Evolutionary conservation across 2,329 filamentous ascomycete species (phyloP).

Genomic region (Aspergillus brasiliensis): DNA sequence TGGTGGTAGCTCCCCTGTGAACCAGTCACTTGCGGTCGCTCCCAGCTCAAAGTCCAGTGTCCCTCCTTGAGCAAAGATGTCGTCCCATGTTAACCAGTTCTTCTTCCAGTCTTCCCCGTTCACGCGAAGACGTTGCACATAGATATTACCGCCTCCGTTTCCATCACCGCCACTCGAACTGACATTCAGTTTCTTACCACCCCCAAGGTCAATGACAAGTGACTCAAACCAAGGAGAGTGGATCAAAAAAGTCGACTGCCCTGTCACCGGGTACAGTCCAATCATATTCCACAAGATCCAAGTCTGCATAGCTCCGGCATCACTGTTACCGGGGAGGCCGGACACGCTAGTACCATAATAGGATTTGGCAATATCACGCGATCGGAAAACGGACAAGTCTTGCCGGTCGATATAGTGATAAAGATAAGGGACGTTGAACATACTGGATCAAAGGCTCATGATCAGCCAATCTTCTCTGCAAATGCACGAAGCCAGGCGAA

Average conservation of each 20-base stretch:
- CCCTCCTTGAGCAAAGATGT: slow-evolving; percentile 66
- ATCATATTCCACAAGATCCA: slow-evolving; percentile 71
- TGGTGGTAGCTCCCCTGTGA: slow-evolving; percentile 61
- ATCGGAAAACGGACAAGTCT: slow-evolving; percentile 61
- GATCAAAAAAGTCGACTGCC: slow-evolving; percentile 68
- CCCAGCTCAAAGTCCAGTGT: slow-evolving; percentile 68
- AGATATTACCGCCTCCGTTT: slow-evolving; percentile 51
- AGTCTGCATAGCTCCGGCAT: slow-evolving; percentile 72
- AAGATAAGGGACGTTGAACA: slow-evolving; percentile 67
- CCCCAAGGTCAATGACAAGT: slow-evolving; percentile 61
- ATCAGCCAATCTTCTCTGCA: not conserved
- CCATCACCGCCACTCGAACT: slow-evolving; percentile 53
- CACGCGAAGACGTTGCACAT: slow-evolving; percentile 67
- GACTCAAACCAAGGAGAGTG: slow-evolving; percentile 65
- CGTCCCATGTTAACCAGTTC: slow-evolving; percentile 67
- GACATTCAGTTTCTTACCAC: slow-evolving; percentile 57
- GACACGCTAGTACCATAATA: slow-evolving; percentile 59
- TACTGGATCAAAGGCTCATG: slow-evolving; percentile 18
- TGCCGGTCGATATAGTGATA: slow-evolving; percentile 69
- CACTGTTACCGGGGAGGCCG: slow-evolving; percentile 70
- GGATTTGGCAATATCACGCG: slow-evolving; percentile 60
- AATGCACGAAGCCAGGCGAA: not conserved
- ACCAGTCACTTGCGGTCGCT: slow-evolving; percentile 55
- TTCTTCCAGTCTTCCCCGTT: slow-evolving; percentile 66
- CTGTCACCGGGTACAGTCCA: slow-evolving; percentile 68